These are phyloP conservation scores for Esteya vermicola DNA, from an alignment of 2,329 filamentous ascomycete species.

Conservation along the genomic window DNA sequence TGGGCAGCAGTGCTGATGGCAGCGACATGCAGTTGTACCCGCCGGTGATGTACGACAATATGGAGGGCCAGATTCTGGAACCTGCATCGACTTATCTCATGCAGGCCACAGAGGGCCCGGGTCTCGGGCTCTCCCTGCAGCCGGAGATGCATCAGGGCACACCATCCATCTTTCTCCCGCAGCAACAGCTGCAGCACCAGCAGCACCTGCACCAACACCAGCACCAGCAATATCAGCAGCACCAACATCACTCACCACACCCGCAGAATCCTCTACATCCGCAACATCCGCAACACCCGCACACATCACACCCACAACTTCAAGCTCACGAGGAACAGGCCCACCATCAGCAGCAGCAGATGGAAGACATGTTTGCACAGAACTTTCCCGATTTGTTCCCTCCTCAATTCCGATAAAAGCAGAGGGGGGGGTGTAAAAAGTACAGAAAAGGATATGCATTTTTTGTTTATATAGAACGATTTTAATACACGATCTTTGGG, in stretches of 20 bases:
- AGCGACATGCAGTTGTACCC: constrained; percentile 34
- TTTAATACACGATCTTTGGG: too few relatives aligned
- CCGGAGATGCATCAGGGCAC: constrained; percentile 9
- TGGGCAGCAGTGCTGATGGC: constrained; percentile 11
- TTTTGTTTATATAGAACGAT: too few relatives aligned
- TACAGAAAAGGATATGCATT: too few relatives aligned
- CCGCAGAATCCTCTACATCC: neutral
- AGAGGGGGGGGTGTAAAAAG: too few relatives aligned
- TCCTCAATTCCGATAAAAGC: too few relatives aligned
- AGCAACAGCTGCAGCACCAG: constrained; percentile 6
- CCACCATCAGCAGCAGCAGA: neutral
- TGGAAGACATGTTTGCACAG: neutral
- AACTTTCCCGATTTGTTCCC: neutral
- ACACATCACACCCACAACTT: too few relatives aligned
- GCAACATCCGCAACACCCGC: neutral
- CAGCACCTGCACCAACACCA: constrained; percentile 2
- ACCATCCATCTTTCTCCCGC: constrained; percentile 4
- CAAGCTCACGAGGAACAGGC: too few relatives aligned
- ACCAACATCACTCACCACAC: neutral
- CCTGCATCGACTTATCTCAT: constrained; percentile 28
- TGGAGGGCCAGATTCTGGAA: constrained; percentile 60
- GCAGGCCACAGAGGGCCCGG: constrained; percentile 5
- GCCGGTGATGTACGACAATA: constrained; percentile 42
- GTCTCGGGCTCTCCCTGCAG: constrained; percentile 6
- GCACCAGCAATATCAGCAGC: constrained; percentile 2